These are phyloP conservation scores for Polytrichum commune DNA, from an alignment of 225 moss, liverwort and hornwort species.

Conservation along the genomic window DNA sequence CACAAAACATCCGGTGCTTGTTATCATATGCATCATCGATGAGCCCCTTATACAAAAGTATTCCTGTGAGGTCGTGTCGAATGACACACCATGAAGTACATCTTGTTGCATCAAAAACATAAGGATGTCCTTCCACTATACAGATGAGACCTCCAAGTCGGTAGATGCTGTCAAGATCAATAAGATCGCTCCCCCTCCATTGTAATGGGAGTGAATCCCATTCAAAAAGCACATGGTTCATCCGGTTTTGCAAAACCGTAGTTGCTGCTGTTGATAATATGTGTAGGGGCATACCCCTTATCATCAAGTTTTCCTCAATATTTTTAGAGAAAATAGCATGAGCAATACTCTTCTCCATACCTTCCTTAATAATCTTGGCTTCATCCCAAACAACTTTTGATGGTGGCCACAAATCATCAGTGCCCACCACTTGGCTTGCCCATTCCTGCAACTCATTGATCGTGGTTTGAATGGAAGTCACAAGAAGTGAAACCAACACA, in stretches of 20 bases:
- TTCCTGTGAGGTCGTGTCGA: neutral
- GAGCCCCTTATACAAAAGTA: neutral
- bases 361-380: too few species aligned
- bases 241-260: neutral
- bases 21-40: neutral
- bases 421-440: neutral
- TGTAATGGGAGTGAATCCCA: neutral
- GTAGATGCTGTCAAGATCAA: neutral
- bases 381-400: neutral
- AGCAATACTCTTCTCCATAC: too few species aligned
- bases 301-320: neutral
- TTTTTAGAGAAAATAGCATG: too few species aligned
- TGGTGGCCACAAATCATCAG: neutral
- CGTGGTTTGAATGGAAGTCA: neutral
- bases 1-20: neutral
- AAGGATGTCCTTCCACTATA: neutral
- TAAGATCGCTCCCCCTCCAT: neutral
- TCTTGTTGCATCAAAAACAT: neutral
- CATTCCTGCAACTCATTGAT: neutral
- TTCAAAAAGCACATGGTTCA: neutral
- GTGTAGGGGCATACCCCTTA: neutral
- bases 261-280: neutral
- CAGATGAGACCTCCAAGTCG: constrained; percentile 5
- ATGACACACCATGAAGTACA: constrained; percentile 5
- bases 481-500: neutral